Evolutionary conservation across 768 basidiomycete species (phyloP).

Genomic region (Boletellus emodensis): DNA sequence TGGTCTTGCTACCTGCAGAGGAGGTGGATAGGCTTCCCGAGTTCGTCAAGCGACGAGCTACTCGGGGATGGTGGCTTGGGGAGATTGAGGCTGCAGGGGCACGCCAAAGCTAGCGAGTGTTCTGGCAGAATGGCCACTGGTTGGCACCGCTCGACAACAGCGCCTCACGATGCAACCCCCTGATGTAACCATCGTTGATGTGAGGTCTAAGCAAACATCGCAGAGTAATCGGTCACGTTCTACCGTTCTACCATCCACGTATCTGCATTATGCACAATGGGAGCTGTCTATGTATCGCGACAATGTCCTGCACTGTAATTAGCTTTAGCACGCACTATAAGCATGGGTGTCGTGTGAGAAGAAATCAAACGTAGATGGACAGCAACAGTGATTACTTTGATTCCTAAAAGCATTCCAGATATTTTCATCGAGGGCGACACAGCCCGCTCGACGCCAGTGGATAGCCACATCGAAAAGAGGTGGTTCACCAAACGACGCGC

Average conservation of each 20-base stretch:
- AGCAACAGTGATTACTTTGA: conserved; percentile 16
- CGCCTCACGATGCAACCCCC: not conserved
- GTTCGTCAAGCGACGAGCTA: too few relatives aligned
- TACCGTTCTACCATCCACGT: not conserved
- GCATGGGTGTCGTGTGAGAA: not conserved
- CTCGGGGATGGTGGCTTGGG: too few relatives aligned
- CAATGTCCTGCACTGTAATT: conserved; percentile 13
- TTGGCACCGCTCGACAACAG: not conserved
- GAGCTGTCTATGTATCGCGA: conserved; percentile 6
- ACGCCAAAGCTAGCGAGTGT: not conserved
- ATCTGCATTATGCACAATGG: conserved; percentile 20
- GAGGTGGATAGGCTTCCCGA: too few relatives aligned
- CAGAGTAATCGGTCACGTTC: not conserved
- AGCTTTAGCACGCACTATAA: not conserved
- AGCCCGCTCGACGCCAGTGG: not conserved
- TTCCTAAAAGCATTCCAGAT: conserved; percentile 6
- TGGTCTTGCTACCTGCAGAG: too few relatives aligned
- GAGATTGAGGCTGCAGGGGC: too few relatives aligned
- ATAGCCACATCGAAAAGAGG: not conserved
- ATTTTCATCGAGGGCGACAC: not conserved
- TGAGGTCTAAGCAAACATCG: not conserved
- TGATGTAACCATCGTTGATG: not conserved
- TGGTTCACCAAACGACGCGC: conserved; percentile 27
- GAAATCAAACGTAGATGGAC: conserved; percentile 11
- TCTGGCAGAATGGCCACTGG: not conserved